phyloP scores from a whole-genome alignment of 176 grass and related monocot species.

The Hyparrhenia diplandra region DNA sequence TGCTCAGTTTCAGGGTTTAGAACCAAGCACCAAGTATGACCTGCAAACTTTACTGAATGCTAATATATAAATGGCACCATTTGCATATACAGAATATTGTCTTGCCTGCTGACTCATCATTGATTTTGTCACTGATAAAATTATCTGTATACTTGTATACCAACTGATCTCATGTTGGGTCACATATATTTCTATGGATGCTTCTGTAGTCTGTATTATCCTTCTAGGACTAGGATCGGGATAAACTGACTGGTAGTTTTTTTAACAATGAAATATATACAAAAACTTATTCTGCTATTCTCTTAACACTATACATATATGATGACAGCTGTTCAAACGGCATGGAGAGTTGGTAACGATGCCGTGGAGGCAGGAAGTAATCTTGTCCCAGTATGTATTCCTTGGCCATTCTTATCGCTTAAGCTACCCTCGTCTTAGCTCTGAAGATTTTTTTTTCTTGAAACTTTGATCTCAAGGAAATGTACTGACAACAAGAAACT shows the following conservation, averaged over 20 bases:
- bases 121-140: neutral
- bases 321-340: conserved; percentile 56
- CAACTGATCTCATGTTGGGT: neutral
- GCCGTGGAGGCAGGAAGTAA: conserved; percentile 54
- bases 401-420: neutral
- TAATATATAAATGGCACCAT: too few relatives aligned
- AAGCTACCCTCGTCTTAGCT: neutral
- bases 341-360: conserved; percentile 36
- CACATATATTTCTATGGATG: neutral
- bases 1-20: too few relatives aligned
- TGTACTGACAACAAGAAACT: neutral
- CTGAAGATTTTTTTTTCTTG: neutral
- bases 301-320: conserved; percentile 3
- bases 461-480: neutral
- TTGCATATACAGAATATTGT: too few relatives aligned
- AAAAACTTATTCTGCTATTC: neutral
- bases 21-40: too few relatives aligned
- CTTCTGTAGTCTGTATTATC: neutral
- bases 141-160: neutral
- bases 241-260: neutral
- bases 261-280: neutral
- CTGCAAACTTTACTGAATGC: too few relatives aligned
- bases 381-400: conserved; percentile 64
- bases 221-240: neutral
- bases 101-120: neutral